Evolutionary conservation across 2,329 filamentous ascomycete genomes (phyloP).

Genomic region (Pezicula neosporulosa): DNA sequence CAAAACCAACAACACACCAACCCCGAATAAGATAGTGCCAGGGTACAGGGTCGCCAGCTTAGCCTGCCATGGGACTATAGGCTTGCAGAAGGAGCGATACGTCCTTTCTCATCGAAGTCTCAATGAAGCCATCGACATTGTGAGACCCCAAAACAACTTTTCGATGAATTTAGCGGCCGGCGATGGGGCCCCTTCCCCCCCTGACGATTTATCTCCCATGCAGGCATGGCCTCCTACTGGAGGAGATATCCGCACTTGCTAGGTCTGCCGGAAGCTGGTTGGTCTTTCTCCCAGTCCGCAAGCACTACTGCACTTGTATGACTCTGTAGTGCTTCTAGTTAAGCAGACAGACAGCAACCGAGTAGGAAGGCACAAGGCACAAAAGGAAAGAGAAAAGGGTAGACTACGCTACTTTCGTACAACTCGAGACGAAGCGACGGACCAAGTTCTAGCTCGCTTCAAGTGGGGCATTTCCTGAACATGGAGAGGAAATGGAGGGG

Average conservation of each 20-base stretch:
- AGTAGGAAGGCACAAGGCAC: background rate
- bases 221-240: too few relatives aligned
- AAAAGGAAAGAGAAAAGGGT: too few relatives aligned
- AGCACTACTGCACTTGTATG: constrained; percentile 4
- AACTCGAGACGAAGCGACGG: background rate
- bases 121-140: too few relatives aligned
- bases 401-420: background rate
- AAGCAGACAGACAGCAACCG: background rate
- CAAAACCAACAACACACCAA: background rate
- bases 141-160: too few relatives aligned
- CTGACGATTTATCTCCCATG: too few relatives aligned
- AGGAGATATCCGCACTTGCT: background rate
- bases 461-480: constrained; percentile 10
- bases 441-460: constrained; percentile 6
- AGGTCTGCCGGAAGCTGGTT: constrained; percentile 5
- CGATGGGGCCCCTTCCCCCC: too few relatives aligned
- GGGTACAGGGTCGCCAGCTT: background rate
- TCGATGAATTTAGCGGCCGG: too few relatives aligned
- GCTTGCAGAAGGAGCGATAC: background rate
- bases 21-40: background rate
- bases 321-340: constrained; percentile 12
- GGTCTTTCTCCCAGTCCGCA: background rate
- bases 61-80: background rate
- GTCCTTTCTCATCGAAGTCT: too few relatives aligned
- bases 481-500: constrained; percentile 11